These are phyloP conservation scores for Naganishia liquefaciens DNA, from an alignment of 1,284 basidiomycete genomes.

Conservation along the genomic window DNA sequence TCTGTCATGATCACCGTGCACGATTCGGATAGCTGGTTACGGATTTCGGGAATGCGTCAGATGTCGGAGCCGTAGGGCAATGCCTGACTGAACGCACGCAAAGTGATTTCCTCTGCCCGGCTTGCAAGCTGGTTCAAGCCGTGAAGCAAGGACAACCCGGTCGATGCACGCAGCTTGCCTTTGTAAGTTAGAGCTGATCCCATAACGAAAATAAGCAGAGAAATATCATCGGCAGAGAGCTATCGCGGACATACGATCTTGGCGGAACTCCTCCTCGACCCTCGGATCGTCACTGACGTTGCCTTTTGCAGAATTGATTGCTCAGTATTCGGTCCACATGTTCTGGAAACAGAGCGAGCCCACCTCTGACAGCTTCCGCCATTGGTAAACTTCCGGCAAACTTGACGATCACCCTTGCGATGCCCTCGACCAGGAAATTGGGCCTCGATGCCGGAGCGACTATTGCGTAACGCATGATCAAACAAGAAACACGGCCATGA, in stretches of 20 bases:
- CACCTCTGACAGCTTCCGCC: conserved; percentile 52
- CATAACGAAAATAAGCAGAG: conserved; percentile 28
- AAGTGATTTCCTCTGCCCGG: conserved; percentile 47
- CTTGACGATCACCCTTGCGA: conserved; percentile 50
- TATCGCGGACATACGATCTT: conserved; percentile 48
- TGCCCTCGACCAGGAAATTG: conserved; percentile 46
- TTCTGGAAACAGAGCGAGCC: not conserved
- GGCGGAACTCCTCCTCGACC: conserved; percentile 55
- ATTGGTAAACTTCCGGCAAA: conserved; percentile 56
- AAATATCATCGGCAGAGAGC: conserved; percentile 19
- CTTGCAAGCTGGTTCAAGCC: conserved; percentile 54
- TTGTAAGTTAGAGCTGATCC: conserved; percentile 55
- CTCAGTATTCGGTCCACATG: not conserved
- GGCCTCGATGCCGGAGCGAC: conserved; percentile 54
- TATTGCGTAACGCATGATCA: conserved; percentile 19
- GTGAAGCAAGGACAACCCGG: conserved; percentile 56
- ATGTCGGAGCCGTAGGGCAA: not conserved
- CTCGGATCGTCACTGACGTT: conserved; percentile 59
- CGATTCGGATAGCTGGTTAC: conserved; percentile 53
- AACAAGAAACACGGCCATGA: not conserved
- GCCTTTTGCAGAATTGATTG: conserved; percentile 43
- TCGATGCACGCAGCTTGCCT: conserved; percentile 56
- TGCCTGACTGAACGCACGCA: conserved; percentile 42
- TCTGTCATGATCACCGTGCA: conserved; percentile 57
- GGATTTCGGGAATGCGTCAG: conserved; percentile 12